These are phyloP conservation scores for Trypanosoma lewisi DNA, from an alignment of 208 protist genomes.

Conservation along the genomic window DNA sequence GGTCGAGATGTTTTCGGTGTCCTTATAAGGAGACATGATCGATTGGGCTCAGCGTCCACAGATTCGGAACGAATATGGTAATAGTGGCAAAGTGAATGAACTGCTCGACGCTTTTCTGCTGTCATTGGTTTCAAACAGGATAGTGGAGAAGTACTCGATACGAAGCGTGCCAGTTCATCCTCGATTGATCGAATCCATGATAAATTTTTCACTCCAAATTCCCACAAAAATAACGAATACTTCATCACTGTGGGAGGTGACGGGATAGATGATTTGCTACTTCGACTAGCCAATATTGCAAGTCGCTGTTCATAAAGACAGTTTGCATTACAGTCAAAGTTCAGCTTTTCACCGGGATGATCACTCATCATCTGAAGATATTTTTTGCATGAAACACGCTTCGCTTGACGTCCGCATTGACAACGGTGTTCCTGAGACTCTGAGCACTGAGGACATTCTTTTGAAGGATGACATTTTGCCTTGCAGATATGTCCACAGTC, in stretches of 20 bases:
- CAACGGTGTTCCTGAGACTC: conserved; percentile 38
- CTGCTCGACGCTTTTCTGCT: conserved; percentile 40
- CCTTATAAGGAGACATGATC: conserved; percentile 50
- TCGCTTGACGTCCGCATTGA: conserved; percentile 42
- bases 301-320: conserved; percentile 32
- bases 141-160: conserved; percentile 26
- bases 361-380: conserved; percentile 26
- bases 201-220: conserved; percentile 16
- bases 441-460: conserved; percentile 49
- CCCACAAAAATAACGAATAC: conserved; percentile 71
- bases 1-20: conserved; percentile 39
- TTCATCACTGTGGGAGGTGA: conserved; percentile 16
- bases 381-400: conserved; percentile 43
- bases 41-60: conserved; percentile 51
- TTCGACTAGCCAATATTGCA: conserved; percentile 23
- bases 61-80: conserved; percentile 55
- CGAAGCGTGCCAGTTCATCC: conserved; percentile 43
- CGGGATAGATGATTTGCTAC: conserved; percentile 1
- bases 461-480: conserved; percentile 42
- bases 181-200: conserved; percentile 39
- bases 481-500: conserved; percentile 64
- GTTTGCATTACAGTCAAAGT: conserved; percentile 29
- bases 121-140: conserved; percentile 43
- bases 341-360: conserved; percentile 24
- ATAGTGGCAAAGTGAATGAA: conserved; percentile 59